Base-by-base conservation (phyloP, 2,329 filamentous ascomycete species). In the Monilinia vaccinii-corymbosi region DNA sequence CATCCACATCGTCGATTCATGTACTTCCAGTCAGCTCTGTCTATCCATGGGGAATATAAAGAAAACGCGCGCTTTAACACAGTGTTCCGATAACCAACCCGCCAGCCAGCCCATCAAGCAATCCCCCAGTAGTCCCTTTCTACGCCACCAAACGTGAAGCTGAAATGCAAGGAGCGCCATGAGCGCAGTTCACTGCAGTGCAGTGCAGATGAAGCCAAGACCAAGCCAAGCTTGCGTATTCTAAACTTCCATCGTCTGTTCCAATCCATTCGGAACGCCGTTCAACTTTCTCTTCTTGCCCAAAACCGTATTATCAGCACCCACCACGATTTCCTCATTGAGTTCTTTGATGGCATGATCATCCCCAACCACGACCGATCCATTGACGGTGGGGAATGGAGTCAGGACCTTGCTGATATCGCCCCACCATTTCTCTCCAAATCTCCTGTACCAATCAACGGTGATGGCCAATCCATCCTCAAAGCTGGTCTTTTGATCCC, bases 401-500 rank as follows among this genome's bases (percentile, higher is more conserved):
- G 82, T 86, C 58, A 89, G 77, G 21, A 87, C 84, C 69, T 84
- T 83, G 69, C 78, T 81, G 66, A 89, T 87, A 66, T 88, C 82
- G 51, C 86, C 86, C 86, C 86, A 89, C 86, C 86, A 89, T 42
- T 77, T 70, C 75, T 86, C 82, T 6, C 84, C 84, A 61, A 84
- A 89, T 59, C 73, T 74, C 44, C 75, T 77, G 71, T 91, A 91
- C 87, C 87, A 91, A 53, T 85, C 78, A 18, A 89, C 84, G 0
- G 87, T 89, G 51, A 75, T 77, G 61, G 74, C 75, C 59, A 91
- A 74, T 9, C 87, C 87, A 2, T 85, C 79, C 18, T 79, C 79
- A 62, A 91, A 86, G 56, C 73, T 76, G 2, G 82, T 87, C 72
- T 82, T 83, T 71, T 87, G 87, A 58, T 81, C 76, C 87, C 87